Conservation (phyloP, 1,284 basidiomycete species). For the Malassezia sympodialis region DNA sequence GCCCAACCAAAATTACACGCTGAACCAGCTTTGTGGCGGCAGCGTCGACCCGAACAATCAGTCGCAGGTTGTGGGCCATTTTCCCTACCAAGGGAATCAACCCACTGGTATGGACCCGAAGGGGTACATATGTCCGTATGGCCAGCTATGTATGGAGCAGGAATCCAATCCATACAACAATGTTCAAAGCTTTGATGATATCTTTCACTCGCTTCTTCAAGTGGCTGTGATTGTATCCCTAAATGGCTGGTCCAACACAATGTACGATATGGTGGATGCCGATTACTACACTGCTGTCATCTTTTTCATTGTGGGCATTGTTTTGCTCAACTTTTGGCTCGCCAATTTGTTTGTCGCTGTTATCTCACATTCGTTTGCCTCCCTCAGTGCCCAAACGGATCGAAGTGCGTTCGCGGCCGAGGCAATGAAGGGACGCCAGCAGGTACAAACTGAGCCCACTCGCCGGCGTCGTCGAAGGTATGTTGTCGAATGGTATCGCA, state of each 20-base stretch:
- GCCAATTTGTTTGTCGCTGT: conserved; percentile 93
- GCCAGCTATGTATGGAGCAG: conserved; percentile 44
- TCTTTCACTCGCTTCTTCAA: conserved; percentile 71
- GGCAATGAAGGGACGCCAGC: not conserved
- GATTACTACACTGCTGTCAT: conserved; percentile 79
- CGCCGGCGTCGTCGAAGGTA: conserved; percentile 1
- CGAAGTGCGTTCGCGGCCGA: conserved; percentile 74
- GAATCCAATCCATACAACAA: conserved; percentile 59
- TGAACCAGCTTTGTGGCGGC: conserved; percentile 41
- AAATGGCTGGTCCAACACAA: conserved; percentile 54
- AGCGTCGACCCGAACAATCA: conserved; percentile 19
- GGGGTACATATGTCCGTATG: conserved; percentile 45
- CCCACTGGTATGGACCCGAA: conserved; percentile 21
- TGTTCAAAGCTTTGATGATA: conserved; percentile 78
- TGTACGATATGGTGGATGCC: conserved; percentile 85
- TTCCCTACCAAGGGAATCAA: not conserved
- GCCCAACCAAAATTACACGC: conserved; percentile 30
- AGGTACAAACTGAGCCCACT: not conserved
- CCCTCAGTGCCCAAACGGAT: conserved; percentile 75
- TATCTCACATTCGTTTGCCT: conserved; percentile 86
- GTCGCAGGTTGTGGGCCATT: conserved; percentile 16
- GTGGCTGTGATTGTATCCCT: conserved; percentile 69
- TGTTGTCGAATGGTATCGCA: conserved; percentile 26
- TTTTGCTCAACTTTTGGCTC: conserved; percentile 51
- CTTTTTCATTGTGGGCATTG: conserved; percentile 69